Base-by-base conservation (phyloP, 345 rosid genomes). In the Streptanthus diversifolius region DNA sequence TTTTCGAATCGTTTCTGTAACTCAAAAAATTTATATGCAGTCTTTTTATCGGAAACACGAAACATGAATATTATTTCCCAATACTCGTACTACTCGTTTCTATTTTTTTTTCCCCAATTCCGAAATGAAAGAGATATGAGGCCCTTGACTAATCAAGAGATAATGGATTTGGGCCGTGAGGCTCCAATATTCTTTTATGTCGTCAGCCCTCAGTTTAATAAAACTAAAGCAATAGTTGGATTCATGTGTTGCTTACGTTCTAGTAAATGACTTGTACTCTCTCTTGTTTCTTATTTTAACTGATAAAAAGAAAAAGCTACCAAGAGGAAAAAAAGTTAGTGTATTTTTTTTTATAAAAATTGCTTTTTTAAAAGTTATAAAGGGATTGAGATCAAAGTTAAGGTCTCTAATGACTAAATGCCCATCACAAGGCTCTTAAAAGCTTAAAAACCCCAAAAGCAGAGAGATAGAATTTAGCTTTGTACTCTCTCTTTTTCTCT, bases 381-480 rank as follows among this genome's bases (percentile, higher is more conserved):
- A 63, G 6, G 68, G 53, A 56, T 44, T 22, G 74, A 53, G 59
- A 76, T 61, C 19, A 76, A 76, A 76, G 74, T 68, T 40, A 24
- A 61, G 57, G 55, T 61, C 48, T 68, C 43, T 68, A 60, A 52
- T 53, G 41, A 75, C 65, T 55, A 69, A 76, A 63, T 76, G 79
- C 66, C 70, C 79, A 76, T 69, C 79, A 76, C 75, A 76, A 54
- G 75, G 29, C 70, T 76, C 79, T 69, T 55, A 76, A 76, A 76
- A 76, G 79, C 79, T 63, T 76, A 44, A 69, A 74, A 60, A 15
- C n/a, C 0, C 65, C 58, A 75, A 75, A 76, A 76, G 75, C 75
- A 69, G 74, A 69, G 74, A 55, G 71, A 69, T 76, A 69, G 79
- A 76, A 75, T 68, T 69, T 61, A 69, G 71, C 76, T 70, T 70